Evolutionary conservation across 805 yeast genomes (phyloP), one percentile per base, ranked within the genome.

Genomic region (Wilhelminamyces savonicus): DNA sequence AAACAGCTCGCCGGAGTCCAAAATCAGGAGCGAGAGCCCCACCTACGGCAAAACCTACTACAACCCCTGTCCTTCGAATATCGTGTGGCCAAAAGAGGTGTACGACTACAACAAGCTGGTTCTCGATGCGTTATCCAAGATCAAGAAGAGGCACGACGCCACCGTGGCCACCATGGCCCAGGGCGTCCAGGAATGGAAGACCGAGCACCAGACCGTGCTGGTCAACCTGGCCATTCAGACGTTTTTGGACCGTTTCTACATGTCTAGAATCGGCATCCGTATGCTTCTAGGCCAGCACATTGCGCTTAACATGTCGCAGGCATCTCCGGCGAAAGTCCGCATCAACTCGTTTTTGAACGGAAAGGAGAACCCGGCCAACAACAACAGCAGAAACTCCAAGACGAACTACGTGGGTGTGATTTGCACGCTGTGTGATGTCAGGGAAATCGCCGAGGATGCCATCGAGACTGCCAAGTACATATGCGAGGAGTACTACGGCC

Each of bases 231-330:
- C 84, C 9, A 76, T 87, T 21, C 95, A 87, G 56, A 69, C 76
- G 11, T 86, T 87, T 48, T 62, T 86, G 39, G 96, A 87, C 58
- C 57, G 92, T 19, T 86, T 86, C 51, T 86, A 87, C 62, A 78
- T 86, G 87, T 78, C 86, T 30, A 69, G 95, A 35, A 87, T 87
- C 38, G 96, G 96, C 2, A 87, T 87, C 37, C 71, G 96, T 40
- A 87, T 87, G 94, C 69, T 86, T 23, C 83, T 86, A 47, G 96
- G 95, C n/a, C 96, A 86, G 59, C 94, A 86, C 46, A 80, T 86
- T 40, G 90, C 95, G 1, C 68, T 86, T 29, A 79, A 77, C 58
- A 71, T 73, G 66, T 78, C 80, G 27, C 82, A 81, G 44, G 59
- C 59, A 13, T 57, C 59, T 28, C 63, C 66, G 14, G 55, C 68